Conservation (phyloP, 1,139 yeast genomes). For the Blastobotrys malaysiensis region DNA sequence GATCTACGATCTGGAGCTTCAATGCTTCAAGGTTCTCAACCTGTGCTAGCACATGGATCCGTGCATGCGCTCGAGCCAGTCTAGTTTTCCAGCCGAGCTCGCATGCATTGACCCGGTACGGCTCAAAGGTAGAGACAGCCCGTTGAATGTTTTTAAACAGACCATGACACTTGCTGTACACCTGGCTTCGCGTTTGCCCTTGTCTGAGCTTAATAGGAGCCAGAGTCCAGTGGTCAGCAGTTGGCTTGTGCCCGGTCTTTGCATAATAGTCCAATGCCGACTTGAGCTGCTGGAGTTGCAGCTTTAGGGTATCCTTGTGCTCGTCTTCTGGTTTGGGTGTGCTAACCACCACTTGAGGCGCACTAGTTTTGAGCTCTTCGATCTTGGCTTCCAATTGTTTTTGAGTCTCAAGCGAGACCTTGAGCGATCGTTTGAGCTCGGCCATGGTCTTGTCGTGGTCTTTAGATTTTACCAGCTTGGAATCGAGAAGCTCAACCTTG, state of each 20-base stretch:
- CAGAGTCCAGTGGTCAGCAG: not conserved
- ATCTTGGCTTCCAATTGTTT: constrained; percentile 5
- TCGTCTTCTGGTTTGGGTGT: not conserved
- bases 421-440: constrained; percentile 27
- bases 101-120: not conserved
- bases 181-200: not conserved
- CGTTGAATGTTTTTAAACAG: constrained; percentile 16
- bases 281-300: constrained; percentile 15
- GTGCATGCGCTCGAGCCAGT: not conserved
- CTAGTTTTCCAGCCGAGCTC: not conserved
- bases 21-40: constrained; percentile 6
- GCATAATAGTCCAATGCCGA: not conserved
- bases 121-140: constrained; percentile 14
- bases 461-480: constrained; percentile 38
- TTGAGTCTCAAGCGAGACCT: constrained; percentile 21
- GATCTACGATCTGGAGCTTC: constrained; percentile 7
- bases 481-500: constrained; percentile 41
- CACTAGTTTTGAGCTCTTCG: constrained; percentile 14
- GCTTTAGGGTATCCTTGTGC: constrained; percentile 12
- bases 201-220: not conserved
- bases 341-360: not conserved
- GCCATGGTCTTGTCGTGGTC: constrained; percentile 33
- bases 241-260: not conserved
- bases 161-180: constrained; percentile 12
- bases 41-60: constrained; percentile 3